Conservation (phyloP, 2,329 filamentous ascomycete genomes). For the Scolecobasidium constrictum region DNA sequence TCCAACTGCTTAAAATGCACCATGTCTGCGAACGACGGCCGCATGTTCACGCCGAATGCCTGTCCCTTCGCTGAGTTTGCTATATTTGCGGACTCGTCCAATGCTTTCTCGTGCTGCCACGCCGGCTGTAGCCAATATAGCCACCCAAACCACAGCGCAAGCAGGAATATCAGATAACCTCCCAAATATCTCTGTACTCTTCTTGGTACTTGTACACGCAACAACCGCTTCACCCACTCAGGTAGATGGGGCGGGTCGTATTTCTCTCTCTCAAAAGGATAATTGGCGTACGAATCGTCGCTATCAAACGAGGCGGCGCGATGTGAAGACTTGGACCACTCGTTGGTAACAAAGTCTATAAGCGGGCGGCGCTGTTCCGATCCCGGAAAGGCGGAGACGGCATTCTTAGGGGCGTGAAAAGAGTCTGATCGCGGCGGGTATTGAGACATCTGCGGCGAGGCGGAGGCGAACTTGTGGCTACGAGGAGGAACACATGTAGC, state of each 20-base stretch:
- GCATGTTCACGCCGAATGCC: conserved; percentile 34
- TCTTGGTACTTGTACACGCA: conserved; percentile 19
- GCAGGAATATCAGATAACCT: conserved; percentile 19
- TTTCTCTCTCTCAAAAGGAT: conserved; percentile 22
- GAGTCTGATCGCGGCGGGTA: background rate
- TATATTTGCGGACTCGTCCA: conserved; percentile 21
- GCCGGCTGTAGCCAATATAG: conserved; percentile 24
- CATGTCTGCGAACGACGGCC: conserved; percentile 38
- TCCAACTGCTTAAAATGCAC: conserved; percentile 40
- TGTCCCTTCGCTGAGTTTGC: conserved; percentile 6
- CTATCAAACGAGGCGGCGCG: conserved; percentile 27
- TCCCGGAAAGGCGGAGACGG: background rate
- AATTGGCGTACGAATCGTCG: conserved; percentile 16
- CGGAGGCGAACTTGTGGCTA: no score
- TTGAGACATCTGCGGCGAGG: background rate
- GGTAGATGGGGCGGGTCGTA: conserved; percentile 10
- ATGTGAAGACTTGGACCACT: conserved; percentile 16
- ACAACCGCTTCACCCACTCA: background rate
- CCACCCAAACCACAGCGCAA: conserved; percentile 25
- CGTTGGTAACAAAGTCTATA: conserved; percentile 17
- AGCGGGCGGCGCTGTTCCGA: conserved; percentile 10
- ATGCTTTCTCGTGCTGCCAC: conserved; percentile 22
- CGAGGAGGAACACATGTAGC: no score
- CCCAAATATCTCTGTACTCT: conserved; percentile 24
- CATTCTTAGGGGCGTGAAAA: background rate